Conservation (phyloP, 179 eudicot genomes). For the Beta macrorhiza region DNA sequence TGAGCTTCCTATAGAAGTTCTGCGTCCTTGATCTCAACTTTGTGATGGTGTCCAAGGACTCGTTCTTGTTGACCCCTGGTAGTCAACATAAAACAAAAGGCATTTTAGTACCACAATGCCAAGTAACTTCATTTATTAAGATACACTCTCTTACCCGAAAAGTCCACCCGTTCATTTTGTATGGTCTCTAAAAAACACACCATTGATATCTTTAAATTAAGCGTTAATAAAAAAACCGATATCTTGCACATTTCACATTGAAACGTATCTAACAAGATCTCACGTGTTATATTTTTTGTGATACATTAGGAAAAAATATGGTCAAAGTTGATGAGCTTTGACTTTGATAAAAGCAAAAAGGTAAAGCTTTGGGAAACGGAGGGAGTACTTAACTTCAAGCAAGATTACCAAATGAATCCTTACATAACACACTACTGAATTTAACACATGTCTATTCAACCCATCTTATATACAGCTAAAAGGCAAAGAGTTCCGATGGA, state of each 20-base stretch:
- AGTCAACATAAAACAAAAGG: background rate
- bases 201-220: no score
- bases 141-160: background rate
- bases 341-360: no score
- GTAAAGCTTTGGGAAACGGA: no score
- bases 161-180: no score
- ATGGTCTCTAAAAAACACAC: background rate
- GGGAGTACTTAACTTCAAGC: background rate
- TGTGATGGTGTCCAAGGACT: conserved; percentile 23
- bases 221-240: background rate
- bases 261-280: no score
- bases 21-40: conserved; percentile 29
- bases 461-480: background rate
- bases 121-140: background rate
- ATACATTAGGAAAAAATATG: no score
- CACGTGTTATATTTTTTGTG: no score
- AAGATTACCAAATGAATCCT: background rate
- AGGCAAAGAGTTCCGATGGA: background rate
- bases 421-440: background rate
- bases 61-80: conserved; percentile 19
- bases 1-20: conserved; percentile 12
- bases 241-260: no score
- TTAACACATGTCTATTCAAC: background rate
- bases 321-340: no score
- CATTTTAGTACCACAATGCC: background rate